Conservation (phyloP, 2,329 filamentous ascomycete genomes). For the Hysterium pulicare region DNA sequence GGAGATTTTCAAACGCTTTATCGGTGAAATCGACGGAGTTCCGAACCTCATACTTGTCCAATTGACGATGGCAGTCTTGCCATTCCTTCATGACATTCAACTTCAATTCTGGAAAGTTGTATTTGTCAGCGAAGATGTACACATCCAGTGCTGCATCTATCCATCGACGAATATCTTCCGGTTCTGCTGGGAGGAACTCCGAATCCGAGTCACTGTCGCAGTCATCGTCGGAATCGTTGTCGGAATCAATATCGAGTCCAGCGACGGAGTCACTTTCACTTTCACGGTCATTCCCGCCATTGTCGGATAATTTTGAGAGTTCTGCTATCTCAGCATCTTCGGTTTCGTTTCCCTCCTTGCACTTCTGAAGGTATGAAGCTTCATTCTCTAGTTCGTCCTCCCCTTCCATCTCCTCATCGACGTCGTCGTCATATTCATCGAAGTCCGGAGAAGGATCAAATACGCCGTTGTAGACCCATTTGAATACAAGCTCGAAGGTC, state of each 20-base stretch:
- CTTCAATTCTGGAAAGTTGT: background rate
- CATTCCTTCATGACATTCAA: background rate
- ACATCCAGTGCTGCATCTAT: background rate
- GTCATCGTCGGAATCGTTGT: too few species aligned
- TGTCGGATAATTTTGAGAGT: too few species aligned
- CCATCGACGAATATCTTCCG: too few species aligned
- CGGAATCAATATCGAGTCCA: background rate
- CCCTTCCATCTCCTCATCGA: too few species aligned
- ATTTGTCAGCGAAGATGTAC: background rate
- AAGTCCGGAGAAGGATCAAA: too few species aligned
- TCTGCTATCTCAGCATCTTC: too few species aligned
- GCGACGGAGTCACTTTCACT: background rate
- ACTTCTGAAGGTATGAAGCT: too few species aligned
- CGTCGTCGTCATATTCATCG: too few species aligned
- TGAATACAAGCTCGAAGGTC: background rate
- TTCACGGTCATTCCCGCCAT: background rate
- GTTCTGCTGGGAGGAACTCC: too few species aligned
- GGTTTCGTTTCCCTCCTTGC: background rate
- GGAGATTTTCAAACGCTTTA: background rate
- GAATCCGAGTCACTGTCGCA: too few species aligned
- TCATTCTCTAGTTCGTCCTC: too few species aligned
- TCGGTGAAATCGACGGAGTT: background rate
- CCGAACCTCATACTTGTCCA: background rate
- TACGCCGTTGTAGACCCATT: background rate
- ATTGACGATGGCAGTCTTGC: background rate